phyloP scores from a whole-genome alignment of 2,329 filamentous ascomycete genomes.

The Talaromyces verruculosus region DNA sequence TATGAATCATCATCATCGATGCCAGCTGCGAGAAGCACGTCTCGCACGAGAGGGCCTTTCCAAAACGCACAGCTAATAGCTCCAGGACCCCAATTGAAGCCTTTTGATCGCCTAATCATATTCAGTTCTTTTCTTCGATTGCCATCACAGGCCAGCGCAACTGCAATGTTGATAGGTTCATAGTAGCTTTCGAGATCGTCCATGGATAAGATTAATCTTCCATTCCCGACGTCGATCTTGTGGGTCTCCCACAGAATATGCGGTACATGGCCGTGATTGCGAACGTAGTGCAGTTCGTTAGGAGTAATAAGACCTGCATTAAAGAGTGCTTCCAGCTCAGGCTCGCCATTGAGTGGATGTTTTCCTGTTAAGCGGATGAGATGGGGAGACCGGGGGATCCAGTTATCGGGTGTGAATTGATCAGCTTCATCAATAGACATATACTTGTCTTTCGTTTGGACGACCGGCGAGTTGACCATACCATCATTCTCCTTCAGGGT shows the following conservation, averaged over 20 bases:
- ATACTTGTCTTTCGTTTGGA: constrained; percentile 28
- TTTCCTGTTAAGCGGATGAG: constrained; percentile 55
- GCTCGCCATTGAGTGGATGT: constrained; percentile 55
- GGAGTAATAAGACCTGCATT: constrained; percentile 53
- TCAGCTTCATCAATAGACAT: constrained; percentile 51
- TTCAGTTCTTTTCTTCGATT: constrained; percentile 56
- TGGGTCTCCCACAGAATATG: constrained; percentile 53
- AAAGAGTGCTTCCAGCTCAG: constrained; percentile 45
- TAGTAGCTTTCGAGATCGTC: constrained; percentile 47
- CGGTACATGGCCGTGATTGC: constrained; percentile 57
- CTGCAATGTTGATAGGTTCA: constrained; percentile 49
- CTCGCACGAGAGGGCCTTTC: constrained; percentile 49
- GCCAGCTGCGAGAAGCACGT: constrained; percentile 48
- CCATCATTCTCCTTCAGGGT: constrained; percentile 48
- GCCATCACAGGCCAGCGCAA: constrained; percentile 52
- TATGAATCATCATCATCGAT: constrained; percentile 28
- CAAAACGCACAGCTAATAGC: constrained; percentile 54
- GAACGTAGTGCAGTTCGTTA: constrained; percentile 53
- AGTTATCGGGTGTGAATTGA: constrained; percentile 55
- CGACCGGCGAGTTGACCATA: constrained; percentile 39
- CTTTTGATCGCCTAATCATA: constrained; percentile 51
- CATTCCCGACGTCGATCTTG: constrained; percentile 47
- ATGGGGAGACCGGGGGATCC: constrained; percentile 50
- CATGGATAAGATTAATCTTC: constrained; percentile 43
- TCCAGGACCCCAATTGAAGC: constrained; percentile 50